phyloP scores from a whole-genome alignment of 2,329 filamentous ascomycete genomes.

The Pseudogymnoascus sp. region DNA sequence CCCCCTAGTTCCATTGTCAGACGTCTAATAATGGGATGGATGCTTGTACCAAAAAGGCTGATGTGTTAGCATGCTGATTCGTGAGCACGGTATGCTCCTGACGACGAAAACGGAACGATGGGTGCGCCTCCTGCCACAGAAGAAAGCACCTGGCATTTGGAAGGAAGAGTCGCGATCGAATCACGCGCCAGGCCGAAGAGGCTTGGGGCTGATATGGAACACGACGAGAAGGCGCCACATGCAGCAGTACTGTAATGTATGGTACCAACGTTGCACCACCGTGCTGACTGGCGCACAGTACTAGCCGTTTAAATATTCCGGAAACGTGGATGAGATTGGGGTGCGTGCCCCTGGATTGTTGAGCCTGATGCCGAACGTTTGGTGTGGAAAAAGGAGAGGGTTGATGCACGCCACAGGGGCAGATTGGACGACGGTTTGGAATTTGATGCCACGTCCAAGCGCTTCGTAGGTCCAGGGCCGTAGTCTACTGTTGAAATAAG shows the following conservation, averaged over 20 bases:
- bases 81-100: neutral
- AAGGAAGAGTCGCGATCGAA: neutral
- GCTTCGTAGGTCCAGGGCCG: neutral
- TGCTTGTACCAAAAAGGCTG: neutral
- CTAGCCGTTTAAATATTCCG: neutral
- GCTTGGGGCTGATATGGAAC: slow-evolving; percentile 1
- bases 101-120: neutral
- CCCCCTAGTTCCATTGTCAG: neutral
- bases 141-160: neutral
- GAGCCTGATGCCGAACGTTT: neutral
- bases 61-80: neutral
- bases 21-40: neutral
- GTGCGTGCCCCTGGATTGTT: neutral
- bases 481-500: neutral
- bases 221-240: neutral
- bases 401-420: neutral
- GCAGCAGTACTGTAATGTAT: neutral
- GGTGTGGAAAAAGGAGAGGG: neutral
- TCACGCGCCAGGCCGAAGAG: neutral
- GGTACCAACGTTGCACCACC: neutral
- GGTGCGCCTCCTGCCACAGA: neutral
- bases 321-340: neutral
- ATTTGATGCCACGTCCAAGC: neutral
- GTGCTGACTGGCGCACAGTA: neutral
- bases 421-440: neutral